Percentiles rank a stretch among this genome's conserved stretches.
phyloP scores from a whole-genome alignment of 2,329 filamentous ascomycete species.

The Alternaria infectoria region DNA sequence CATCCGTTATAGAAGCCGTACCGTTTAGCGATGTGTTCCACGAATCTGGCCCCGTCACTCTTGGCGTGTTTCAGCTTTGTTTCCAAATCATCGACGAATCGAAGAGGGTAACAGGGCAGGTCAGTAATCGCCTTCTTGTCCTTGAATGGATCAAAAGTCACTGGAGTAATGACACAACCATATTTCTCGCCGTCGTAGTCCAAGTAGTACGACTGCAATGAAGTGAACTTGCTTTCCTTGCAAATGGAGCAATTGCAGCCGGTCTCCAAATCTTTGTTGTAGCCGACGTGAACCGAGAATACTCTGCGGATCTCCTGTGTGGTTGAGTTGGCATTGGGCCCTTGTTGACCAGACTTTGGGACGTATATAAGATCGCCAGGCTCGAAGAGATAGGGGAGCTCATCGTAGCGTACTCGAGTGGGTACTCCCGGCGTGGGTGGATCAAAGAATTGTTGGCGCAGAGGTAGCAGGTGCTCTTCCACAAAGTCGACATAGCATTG shows the following conservation, averaged over 20 bases:
- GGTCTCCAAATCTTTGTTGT: neutral
- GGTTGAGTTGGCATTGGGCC: neutral
- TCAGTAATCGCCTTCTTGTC: neutral
- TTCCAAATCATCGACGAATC: neutral
- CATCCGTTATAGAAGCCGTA: neutral
- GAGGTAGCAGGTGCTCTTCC: neutral
- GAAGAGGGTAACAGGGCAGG: neutral
- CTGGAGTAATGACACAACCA: neutral
- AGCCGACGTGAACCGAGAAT: neutral
- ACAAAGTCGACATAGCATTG: neutral
- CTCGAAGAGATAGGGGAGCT: neutral
- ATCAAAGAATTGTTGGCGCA: neutral
- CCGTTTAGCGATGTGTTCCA: neutral
- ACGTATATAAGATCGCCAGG: neutral
- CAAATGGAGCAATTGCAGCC: neutral
- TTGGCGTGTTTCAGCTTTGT: neutral
- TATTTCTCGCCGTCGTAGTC: neutral
- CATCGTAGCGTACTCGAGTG: neutral
- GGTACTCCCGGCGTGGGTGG: neutral
- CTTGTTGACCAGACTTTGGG: neutral
- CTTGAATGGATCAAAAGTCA: neutral
- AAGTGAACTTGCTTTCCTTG: neutral
- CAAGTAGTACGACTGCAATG: neutral
- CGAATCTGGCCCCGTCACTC: neutral
- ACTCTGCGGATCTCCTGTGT: neutral